These are phyloP conservation scores for Kondoa subrosea DNA, from an alignment of 768 basidiomycete genomes.

Conservation along the genomic window DNA sequence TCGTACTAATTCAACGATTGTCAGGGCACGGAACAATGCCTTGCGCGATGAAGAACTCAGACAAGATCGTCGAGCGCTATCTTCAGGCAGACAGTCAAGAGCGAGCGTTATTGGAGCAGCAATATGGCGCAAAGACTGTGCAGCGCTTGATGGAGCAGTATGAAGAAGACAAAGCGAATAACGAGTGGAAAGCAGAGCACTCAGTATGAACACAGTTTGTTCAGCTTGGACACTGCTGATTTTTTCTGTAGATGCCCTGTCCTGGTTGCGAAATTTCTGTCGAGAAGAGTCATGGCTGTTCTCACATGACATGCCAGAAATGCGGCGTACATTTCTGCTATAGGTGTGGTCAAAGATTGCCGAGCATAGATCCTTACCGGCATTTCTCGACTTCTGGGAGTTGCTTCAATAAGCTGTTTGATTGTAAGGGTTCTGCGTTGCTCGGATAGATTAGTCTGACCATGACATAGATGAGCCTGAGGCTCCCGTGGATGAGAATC, in stretches of 20 bases:
- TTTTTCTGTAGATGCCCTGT: not conserved
- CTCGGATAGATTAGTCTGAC: not conserved
- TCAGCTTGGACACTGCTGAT: slow-evolving; percentile 10
- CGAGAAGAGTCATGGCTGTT: slow-evolving; percentile 20
- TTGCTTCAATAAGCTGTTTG: slow-evolving; percentile 21
- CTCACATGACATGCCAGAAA: slow-evolving; percentile 18
- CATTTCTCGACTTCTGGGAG: slow-evolving; percentile 13
- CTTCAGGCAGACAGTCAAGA: slow-evolving; percentile 14
- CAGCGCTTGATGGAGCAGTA: slow-evolving; percentile 21
- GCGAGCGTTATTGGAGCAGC: slow-evolving; percentile 18
- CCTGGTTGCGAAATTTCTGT: slow-evolving; percentile 8
- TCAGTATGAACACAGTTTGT: slow-evolving; percentile 15
- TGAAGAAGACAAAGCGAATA: slow-evolving; percentile 24
- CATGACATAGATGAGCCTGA: slow-evolving; percentile 4
- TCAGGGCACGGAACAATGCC: slow-evolving; percentile 24
- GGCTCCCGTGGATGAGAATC: not conserved
- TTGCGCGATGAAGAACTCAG: slow-evolving; percentile 21
- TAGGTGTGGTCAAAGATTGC: slow-evolving; percentile 18
- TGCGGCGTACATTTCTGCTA: slow-evolving; percentile 17
- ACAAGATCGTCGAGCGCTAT: slow-evolving; percentile 20
- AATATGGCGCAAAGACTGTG: slow-evolving; percentile 23
- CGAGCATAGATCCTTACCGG: slow-evolving; percentile 17
- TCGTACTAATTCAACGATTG: not conserved
- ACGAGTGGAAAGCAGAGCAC: slow-evolving; percentile 21
- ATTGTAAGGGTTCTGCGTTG: slow-evolving; percentile 8